Conservation (phyloP, 768 basidiomycete species). For the Boletus vermiculosoides region DNA sequence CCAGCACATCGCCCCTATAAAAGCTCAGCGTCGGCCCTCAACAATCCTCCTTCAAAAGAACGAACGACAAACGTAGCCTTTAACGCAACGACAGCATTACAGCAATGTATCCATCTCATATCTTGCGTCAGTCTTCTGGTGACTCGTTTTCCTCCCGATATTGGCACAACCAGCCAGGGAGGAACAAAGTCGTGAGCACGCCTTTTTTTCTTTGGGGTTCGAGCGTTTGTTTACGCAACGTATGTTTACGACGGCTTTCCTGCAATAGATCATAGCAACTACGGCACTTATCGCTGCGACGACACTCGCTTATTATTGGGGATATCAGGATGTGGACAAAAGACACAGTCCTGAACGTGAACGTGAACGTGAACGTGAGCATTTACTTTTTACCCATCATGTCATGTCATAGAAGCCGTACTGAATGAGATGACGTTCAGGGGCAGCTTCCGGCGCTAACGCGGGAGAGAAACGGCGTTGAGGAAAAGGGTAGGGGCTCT, state of each 20-base stretch:
- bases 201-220: background rate
- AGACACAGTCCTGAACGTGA: conserved; percentile 24
- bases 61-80: background rate
- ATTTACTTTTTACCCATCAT: too few species aligned
- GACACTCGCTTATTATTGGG: conserved; percentile 37
- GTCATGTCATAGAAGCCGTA: background rate
- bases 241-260: background rate
- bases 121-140: conserved; percentile 24
- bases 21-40: conserved; percentile 17
- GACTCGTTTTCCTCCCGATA: conserved; percentile 31
- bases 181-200: conserved; percentile 32
- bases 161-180: conserved; percentile 34
- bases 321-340: conserved; percentile 34
- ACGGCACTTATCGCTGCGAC: conserved; percentile 29
- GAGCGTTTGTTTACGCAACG: too few species aligned
- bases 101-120: conserved; percentile 25
- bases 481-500: background rate
- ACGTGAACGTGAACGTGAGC: conserved; percentile 21
- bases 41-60: conserved; percentile 5
- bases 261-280: conserved; percentile 29
- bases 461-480: conserved; percentile 26
- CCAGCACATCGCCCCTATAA: conserved; percentile 21
- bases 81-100: background rate
- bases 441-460: conserved; percentile 10
- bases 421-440: conserved; percentile 2